These are phyloP conservation scores for Aristolochia contorta DNA, from an alignment of 164 flowering plant genomes.

Conservation along the genomic window DNA sequence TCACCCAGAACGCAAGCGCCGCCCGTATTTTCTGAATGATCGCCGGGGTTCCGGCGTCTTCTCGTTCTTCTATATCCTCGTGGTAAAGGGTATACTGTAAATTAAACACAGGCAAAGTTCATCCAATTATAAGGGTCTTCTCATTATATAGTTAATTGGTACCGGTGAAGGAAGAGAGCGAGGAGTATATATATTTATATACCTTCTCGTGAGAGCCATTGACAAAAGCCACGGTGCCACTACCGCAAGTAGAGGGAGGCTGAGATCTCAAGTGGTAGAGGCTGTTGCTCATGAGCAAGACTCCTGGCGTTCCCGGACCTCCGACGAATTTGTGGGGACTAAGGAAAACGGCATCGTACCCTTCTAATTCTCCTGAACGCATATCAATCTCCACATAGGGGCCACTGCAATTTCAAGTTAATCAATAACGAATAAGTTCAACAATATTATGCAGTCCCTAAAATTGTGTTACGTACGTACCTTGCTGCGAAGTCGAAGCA, in stretches of 20 bases:
- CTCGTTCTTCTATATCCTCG: slow-evolving; percentile 68
- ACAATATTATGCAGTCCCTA: too few species aligned
- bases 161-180: too few species aligned
- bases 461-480: background rate
- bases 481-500: slow-evolving; percentile 58
- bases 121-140: too few species aligned
- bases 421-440: too few species aligned
- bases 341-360: slow-evolving; percentile 68
- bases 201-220: slow-evolving; percentile 51
- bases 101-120: background rate
- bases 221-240: slow-evolving; percentile 65
- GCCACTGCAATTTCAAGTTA: slow-evolving; percentile 25
- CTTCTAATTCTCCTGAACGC: slow-evolving; percentile 62
- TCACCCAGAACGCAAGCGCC: slow-evolving; percentile 72
- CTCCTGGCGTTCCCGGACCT: slow-evolving; percentile 68
- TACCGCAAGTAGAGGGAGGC: slow-evolving; percentile 75
- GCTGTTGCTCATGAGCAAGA: slow-evolving; percentile 49
- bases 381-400: slow-evolving; percentile 56
- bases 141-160: too few species aligned
- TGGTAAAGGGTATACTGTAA: slow-evolving; percentile 64
- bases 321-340: slow-evolving; percentile 83
- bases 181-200: too few species aligned
- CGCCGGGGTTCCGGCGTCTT: slow-evolving; percentile 72
- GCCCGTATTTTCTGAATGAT: slow-evolving; percentile 64
- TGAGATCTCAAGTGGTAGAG: slow-evolving; percentile 36